Evolutionary conservation across 495 filamentous ascomycete species (phyloP), one percentile per base, ranked within the genome.

Genomic region (Penicillium goetzii): DNA sequence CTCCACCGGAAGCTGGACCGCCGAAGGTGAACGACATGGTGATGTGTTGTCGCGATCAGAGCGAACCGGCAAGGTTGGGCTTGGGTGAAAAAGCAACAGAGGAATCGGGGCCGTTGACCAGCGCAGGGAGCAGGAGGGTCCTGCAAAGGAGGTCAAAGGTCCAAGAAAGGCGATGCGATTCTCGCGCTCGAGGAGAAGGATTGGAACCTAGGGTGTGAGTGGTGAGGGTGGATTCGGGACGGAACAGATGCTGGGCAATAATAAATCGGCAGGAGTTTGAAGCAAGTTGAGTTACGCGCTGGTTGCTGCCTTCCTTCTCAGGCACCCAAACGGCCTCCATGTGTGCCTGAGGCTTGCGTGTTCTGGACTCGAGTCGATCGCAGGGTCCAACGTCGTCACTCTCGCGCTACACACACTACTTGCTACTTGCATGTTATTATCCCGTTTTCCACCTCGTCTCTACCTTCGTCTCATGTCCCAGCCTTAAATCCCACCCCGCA

Each of bases 331-430:
- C 40, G 21, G 30, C 52, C 32, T 36, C 32, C 33, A n/a, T 43
- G 19, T 1, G 7, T 51, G 67, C 74, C 74, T 77, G 61, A 77
- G 77, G 77, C 74, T 36, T 26, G 9, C 23, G 41, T 33, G 68
- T 71, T 70, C 77, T 74, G 72, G 76, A 76, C 73, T 74, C 75
- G 61, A 65, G 71, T 77, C 69, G 73, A 76, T 74, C 63, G 68
- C 72, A 75, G 66, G 65, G 28, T 58, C 71, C 67, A 66, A 68
- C 66, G 63, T 62, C 70, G 69, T 74, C 70, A 69, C 68, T 65
- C 68, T 69, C 68, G 40, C 63, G 47, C 64, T 67, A 69, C 66
- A 63, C 65, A 56, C 64, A 26, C 49, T 26, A 30, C 25, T 33
- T 53, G 15, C 8, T 66, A 60, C 62, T 50, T 66, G 52, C 59